A percentile compares a stretch with the other conserved stretches of the same genome.
phyloP scores from a whole-genome alignment of 805 yeast genomes.

The Ogataea salicorniae region DNA sequence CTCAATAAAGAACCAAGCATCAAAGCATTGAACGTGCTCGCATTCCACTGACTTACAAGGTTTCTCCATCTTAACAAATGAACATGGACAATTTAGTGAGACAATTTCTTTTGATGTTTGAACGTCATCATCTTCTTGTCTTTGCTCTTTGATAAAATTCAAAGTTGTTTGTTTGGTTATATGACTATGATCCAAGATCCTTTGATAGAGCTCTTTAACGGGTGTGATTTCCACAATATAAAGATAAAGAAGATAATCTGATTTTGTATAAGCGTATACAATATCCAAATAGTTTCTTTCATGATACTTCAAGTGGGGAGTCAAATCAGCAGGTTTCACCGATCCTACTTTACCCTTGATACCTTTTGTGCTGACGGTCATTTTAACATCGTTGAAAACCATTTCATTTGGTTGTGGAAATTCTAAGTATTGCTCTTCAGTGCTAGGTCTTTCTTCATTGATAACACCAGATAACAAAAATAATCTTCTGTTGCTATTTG shows the following conservation, averaged over 20 bases:
- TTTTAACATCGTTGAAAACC: constrained; percentile 45
- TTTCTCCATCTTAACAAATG: constrained; percentile 59
- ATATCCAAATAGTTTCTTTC: constrained; percentile 41
- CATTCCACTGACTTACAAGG: constrained; percentile 74
- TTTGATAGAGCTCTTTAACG: constrained; percentile 37
- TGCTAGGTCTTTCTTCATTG: constrained; percentile 15
- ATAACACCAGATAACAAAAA: constrained; percentile 53
- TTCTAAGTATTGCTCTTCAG: constrained; percentile 34
- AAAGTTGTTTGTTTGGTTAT: constrained; percentile 41
- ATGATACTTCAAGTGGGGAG: constrained; percentile 36
- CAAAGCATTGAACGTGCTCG: constrained; percentile 84
- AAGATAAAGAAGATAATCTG: constrained; percentile 46
- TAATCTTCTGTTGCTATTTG: constrained; percentile 32
- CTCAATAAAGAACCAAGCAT: constrained; percentile 65
- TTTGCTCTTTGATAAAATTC: constrained; percentile 29
- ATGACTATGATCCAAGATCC: constrained; percentile 42
- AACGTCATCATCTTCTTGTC: constrained; percentile 55
- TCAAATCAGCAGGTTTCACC: constrained; percentile 75
- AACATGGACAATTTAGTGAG: constrained; percentile 73
- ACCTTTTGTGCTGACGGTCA: constrained; percentile 62
- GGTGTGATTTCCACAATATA: constrained; percentile 51
- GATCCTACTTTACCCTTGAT: constrained; percentile 74
- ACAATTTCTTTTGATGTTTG: constrained; percentile 58
- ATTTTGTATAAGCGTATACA: constrained; percentile 53
- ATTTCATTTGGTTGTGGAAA: constrained; percentile 75